Evolutionary conservation across 2,329 filamentous ascomycete species (phyloP), one percentile per base, ranked within the genome.

Genomic region (Penicillium sp.): DNA sequence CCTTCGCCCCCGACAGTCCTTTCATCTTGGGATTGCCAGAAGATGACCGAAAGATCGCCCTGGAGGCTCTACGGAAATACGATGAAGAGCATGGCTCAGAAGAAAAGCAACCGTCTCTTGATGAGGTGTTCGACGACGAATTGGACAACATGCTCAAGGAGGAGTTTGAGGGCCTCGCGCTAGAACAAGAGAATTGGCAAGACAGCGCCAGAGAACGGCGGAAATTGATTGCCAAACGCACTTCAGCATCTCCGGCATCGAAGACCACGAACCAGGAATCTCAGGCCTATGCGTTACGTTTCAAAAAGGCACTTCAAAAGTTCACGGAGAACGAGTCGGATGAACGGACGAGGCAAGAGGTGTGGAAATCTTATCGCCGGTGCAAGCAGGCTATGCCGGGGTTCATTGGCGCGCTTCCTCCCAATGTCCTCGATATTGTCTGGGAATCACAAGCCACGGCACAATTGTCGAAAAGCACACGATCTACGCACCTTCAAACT

Each of bases 361-460:
- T 79, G 24, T 81, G 79, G 79, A 76, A 72, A 60, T 75, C 74
- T 61, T 82, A 81, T 63, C 68, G 75, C 29, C 68, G 78, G 28
- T 81, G 77, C 63, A 78, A 79, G 59, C 72, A 75, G 52, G 62
- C 70, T 6, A 62, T 81, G 28, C 67, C 74, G 2, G 68, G 64
- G 1, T 76, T 76, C 54, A 80, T 84, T 71, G 68, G 76, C 33
- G 76, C 77, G 28, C 78, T 91, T n/a, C 81, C 87, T 0, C 64
- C 76, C 9, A 76, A 81, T 15, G 78, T 83, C 4, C 87, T 87
- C 83, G 72, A 81, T n/a, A 67, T 84, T 2, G 69, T 93, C 8
- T 93, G 88, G 87, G 74, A 79, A 41, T 82, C 84, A 1, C 76
- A 78, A 56, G 57, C 62, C 42, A 74, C 80, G 7, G 54, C 59